A percentile compares a stretch with the other conserved stretches of the same genome.
Conservation (phyloP, 1,284 basidiomycete genomes). For the Takashimella tepidaria region DNA sequence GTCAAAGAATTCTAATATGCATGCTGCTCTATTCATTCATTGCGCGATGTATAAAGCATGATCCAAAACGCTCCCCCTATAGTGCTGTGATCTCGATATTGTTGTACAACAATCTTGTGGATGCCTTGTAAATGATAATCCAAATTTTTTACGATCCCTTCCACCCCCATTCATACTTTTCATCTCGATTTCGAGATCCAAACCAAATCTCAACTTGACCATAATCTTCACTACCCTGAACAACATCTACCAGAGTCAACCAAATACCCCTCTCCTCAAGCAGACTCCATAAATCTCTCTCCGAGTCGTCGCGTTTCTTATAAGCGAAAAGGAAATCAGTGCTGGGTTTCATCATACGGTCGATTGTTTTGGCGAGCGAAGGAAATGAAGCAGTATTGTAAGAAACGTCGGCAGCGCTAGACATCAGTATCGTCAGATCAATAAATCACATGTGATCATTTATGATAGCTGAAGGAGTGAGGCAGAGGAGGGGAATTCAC, state of each 20-base stretch:
- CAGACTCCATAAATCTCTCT: constrained; percentile 66
- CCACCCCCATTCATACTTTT: not conserved
- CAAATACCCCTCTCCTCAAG: constrained; percentile 44
- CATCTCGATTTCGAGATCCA: constrained; percentile 7
- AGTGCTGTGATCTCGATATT: no score
- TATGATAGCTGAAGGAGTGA: not conserved
- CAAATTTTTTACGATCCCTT: not conserved
- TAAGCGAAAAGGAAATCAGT: constrained; percentile 62
- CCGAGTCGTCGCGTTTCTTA: constrained; percentile 70
- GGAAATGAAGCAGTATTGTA: constrained; percentile 82
- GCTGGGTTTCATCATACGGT: constrained; percentile 20
- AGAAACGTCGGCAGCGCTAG: constrained; percentile 80
- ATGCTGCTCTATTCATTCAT: no score
- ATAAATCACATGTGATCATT: not conserved
- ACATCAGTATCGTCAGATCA: constrained; percentile 6
- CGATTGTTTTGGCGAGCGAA: constrained; percentile 34
- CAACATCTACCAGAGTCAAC: constrained; percentile 52
- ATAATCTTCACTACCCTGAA: constrained; percentile 53
- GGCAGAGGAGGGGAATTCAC: constrained; percentile 22
- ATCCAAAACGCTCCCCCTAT: no score
- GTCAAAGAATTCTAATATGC: no score
- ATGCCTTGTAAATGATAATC: no score
- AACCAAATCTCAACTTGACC: constrained; percentile 67
- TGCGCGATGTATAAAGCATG: no score
- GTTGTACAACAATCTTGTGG: no score